These are phyloP conservation scores for Vickermania spadyakhi DNA, from an alignment of 208 protist species.

Conservation along the genomic window DNA sequence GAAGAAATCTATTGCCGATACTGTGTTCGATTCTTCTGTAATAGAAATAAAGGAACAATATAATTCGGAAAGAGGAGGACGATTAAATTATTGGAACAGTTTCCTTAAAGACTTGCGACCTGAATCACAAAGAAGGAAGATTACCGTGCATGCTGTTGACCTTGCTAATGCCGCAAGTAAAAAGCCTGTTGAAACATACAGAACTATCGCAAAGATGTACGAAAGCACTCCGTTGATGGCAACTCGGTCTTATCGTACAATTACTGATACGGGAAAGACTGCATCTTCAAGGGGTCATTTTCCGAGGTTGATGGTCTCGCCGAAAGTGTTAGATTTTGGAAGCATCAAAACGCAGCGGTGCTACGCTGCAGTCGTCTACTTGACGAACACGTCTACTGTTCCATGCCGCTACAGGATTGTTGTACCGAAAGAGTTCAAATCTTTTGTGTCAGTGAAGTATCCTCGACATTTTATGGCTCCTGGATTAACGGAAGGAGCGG, in stretches of 20 bases:
- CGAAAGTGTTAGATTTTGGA: constrained; percentile 34
- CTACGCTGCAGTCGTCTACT: constrained; percentile 28
- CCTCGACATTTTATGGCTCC: constrained; percentile 63
- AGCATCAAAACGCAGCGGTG: constrained; percentile 23
- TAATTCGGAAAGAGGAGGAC: neutral
- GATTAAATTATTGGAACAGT: neutral
- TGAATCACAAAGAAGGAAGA: too few relatives aligned
- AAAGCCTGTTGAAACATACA: too few relatives aligned
- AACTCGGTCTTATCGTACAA: neutral
- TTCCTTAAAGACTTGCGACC: neutral
- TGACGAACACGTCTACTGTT: constrained; percentile 71
- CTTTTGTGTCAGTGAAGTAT: constrained; percentile 34
- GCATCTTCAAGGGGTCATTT: constrained; percentile 9
- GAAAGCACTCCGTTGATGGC: constrained; percentile 6
- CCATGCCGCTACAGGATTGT: constrained; percentile 72
- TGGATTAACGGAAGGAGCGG: constrained; percentile 45
- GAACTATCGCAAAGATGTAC: too few relatives aligned
- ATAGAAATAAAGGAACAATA: too few relatives aligned
- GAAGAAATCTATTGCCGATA: too few relatives aligned
- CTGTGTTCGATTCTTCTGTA: too few relatives aligned
- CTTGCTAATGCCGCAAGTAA: too few relatives aligned
- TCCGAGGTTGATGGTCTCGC: constrained; percentile 11
- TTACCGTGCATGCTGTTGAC: too few relatives aligned
- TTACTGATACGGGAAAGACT: constrained; percentile 5
- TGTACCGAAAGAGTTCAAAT: constrained; percentile 12